Evolutionary conservation across 805 yeast species (phyloP).

Genomic region (Saccharomycopsis malanga): DNA sequence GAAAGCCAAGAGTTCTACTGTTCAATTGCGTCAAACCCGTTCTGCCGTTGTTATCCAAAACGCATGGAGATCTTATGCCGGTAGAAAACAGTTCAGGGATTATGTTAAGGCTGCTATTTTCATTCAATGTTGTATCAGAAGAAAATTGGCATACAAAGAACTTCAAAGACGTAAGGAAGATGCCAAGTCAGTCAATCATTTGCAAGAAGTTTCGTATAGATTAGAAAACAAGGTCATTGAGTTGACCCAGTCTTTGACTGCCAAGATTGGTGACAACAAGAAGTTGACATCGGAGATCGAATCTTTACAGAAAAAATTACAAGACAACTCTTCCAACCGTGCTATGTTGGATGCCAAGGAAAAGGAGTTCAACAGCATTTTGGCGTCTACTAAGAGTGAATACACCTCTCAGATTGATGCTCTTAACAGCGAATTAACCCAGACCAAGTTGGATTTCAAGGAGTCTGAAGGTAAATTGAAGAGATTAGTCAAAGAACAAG

Average conservation of each 20-base stretch:
- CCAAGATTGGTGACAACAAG: constrained; percentile 77
- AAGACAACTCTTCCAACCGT: constrained; percentile 46
- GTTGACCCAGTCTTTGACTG: constrained; percentile 75
- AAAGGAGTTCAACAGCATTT: constrained; percentile 41
- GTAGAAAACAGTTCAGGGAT: constrained; percentile 45
- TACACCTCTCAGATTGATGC: constrained; percentile 43
- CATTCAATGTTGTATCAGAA: constrained; percentile 73
- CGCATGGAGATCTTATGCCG: constrained; percentile 58
- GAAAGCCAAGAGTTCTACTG: constrained; percentile 45
- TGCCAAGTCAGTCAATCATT: constrained; percentile 84
- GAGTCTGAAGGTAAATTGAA: constrained; percentile 53
- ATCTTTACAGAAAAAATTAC: constrained; percentile 41
- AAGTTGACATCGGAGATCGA: constrained; percentile 57
- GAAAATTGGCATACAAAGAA: constrained; percentile 63
- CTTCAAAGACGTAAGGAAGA: constrained; percentile 65
- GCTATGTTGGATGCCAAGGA: constrained; percentile 51
- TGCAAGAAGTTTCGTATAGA: constrained; percentile 86
- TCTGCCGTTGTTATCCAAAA: constrained; percentile 74
- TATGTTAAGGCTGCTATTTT: constrained; percentile 51
- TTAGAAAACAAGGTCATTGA: constrained; percentile 97
- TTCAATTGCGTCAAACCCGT: constrained; percentile 42
- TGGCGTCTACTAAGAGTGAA: constrained; percentile 37
- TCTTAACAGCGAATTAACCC: constrained; percentile 48
- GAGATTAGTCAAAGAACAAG: constrained; percentile 53
- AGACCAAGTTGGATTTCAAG: constrained; percentile 49